Evolutionary conservation across 2,329 filamentous ascomycete species (phyloP), one percentile per base, ranked within the genome.

Genomic region (Gnomoniopsis smithogilvyi): DNA sequence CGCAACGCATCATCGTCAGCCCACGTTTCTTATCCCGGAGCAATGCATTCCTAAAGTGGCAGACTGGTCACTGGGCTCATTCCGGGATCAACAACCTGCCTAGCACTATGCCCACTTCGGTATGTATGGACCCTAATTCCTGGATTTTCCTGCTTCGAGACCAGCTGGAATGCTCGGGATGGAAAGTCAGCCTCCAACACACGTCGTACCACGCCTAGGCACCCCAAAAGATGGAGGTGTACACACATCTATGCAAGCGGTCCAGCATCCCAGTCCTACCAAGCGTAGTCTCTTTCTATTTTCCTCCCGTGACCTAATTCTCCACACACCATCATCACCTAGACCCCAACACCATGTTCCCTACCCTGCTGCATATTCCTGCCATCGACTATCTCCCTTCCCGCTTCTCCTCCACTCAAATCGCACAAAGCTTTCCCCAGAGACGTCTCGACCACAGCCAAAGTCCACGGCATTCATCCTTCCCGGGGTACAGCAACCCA

Each of bases 101-200:
- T 38, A 14, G 19, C 50, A 17, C 50, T 52, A 41, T 41, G 22
- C 50, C 50, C 6, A 22, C 26, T 45, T 22, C 19, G 48, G 48
- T 30, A 43, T 50, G 52, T 54, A 50, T 36, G 50, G 22, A 15
- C 17, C 50, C 41, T 33, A 21, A 52, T 38, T 38, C 50, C 34
- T 41, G 50, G 50, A 41, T 11, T 57, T 26, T n/a, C n/a, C 15
- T 21, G 49, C 21, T 24, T 34, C 24, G 14, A 34, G 36, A 24
- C 22, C 36, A 57, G 54, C 54, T 60, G 58, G 58, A 52, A 53
- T 34, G 49, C 49, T 60, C 54, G 58, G 54, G 54, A 54, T 50
- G 50, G 34, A 49, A 48, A 48, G 54, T 60, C 58, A 60, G 58
- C 58, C 54, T 60, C 58, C 54, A n/a, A 60, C 43, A 54, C 54